These are phyloP conservation scores for Entomortierella beljakovae DNA, from an alignment of 192 early-diverging fungal genomes.

Conservation along the genomic window DNA sequence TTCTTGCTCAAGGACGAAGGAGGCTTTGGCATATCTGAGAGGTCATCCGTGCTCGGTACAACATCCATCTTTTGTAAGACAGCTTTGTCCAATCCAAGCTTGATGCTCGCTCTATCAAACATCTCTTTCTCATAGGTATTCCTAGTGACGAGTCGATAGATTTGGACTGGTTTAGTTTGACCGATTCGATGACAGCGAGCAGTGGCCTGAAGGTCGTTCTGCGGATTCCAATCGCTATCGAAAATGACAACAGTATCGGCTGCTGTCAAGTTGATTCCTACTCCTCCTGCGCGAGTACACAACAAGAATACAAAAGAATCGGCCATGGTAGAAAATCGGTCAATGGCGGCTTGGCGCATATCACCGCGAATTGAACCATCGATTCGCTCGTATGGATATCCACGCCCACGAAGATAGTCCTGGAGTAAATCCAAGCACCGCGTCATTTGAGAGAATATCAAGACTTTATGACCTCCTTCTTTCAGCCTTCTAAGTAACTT, in stretches of 20 bases:
- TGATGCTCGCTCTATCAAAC: slow-evolving; percentile 91
- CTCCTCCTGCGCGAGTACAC: slow-evolving; percentile 88
- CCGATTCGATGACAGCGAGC: slow-evolving; percentile 89
- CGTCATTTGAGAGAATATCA: slow-evolving; percentile 93
- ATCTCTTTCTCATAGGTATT: slow-evolving; percentile 92
- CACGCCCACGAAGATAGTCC: slow-evolving; percentile 81
- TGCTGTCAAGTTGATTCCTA: slow-evolving; percentile 90
- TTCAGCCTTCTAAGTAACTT: slow-evolving; percentile 81
- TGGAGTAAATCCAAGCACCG: slow-evolving; percentile 83
- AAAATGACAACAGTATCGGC: slow-evolving; percentile 92
- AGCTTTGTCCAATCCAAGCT: slow-evolving; percentile 84
- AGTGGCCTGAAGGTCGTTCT: slow-evolving; percentile 90
- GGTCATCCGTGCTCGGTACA: slow-evolving; percentile 56
- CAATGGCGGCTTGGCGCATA: slow-evolving; percentile 86
- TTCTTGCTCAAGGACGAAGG: slow-evolving; percentile 74
- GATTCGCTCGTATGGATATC: slow-evolving; percentile 83
- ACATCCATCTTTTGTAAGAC: slow-evolving; percentile 83
- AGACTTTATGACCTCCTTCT: slow-evolving; percentile 83
- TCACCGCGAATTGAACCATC: slow-evolving; percentile 85
- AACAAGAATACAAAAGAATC: slow-evolving; percentile 89
- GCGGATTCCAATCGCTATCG: slow-evolving; percentile 92
- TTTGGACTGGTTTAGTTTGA: slow-evolving; percentile 87
- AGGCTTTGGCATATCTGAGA: slow-evolving; percentile 58
- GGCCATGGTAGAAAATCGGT: slow-evolving; percentile 80
- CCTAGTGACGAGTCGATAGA: slow-evolving; percentile 78